Evolutionary conservation across 2,329 filamentous ascomycete genomes (phyloP), one percentile per base, ranked within the genome.

Genomic region (Aspergillus arachidicola): DNA sequence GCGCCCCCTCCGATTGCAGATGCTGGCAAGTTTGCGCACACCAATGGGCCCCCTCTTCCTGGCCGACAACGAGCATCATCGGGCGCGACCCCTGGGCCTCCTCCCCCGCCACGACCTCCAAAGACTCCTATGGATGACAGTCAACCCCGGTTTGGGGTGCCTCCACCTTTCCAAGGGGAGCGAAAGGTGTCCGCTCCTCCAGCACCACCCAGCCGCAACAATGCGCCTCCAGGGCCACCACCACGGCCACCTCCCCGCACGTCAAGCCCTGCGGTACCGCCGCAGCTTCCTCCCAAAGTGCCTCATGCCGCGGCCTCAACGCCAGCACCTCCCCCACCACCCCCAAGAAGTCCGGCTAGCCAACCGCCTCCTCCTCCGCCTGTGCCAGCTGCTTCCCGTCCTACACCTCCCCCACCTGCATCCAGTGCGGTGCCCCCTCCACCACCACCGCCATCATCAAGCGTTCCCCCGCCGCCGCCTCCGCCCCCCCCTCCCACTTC

Each of bases 1-100:
- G 94, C 92, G 10, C 95, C 95, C 53, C 95, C 95, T 38, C 92
- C 94, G 2, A 80, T 98, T 64, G 88, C 92, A 60, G 94, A 97
- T 76, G 95, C 95, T 62, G 95, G 95, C 43, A 96, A 92, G 78
- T 95, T 88, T 74, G 93, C 91, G 4, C 84, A 89, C 65, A 77
- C 82, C 34, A 80, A 82, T 61, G 78, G 76, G 28, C 82, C 79
- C 62, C 69, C 82, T 23, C 79, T 78, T 60, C 74, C 85, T 76
- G 70, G 82, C 73, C 77, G 83, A 72, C 76, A 80, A 63, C 75
- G 83, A 68, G 85, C 85, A 65, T 75, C 79, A 19, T 86, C 84
- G 11, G 79, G 78, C 41, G 75, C 81, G 69, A 73, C 78, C 56
- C 82, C 87, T 34, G 89, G 86, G 1, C 89, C 90, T 32, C 86